phyloP scores from a whole-genome alignment of 2,329 filamentous ascomycete genomes.

The Pseudocercospora cruenta region DNA sequence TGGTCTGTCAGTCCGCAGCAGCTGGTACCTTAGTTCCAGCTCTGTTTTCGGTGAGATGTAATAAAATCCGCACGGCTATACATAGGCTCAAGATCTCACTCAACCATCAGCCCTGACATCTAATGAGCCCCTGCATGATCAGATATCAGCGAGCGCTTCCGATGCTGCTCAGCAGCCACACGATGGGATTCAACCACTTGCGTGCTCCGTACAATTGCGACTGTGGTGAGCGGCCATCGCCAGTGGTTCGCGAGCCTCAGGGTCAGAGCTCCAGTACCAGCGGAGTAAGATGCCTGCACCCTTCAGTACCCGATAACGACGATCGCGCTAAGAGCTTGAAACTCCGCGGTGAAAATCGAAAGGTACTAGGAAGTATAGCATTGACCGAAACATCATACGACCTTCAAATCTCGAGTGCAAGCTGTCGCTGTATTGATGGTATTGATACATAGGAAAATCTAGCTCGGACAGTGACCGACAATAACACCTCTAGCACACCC shows the following conservation, averaged over 20 bases:
- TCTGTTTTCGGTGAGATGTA: neutral
- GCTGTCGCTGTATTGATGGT: conserved; percentile 20
- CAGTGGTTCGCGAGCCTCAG: neutral
- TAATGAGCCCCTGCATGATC: conserved; percentile 5
- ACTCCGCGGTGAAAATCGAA: conserved; percentile 1
- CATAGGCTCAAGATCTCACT: conserved; percentile 4
- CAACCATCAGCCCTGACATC: conserved; percentile 5
- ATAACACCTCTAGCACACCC: conserved; percentile 19
- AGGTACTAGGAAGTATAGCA: neutral
- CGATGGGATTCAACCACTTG: conserved; percentile 8
- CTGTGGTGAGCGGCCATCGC: neutral
- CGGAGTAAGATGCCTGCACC: neutral
- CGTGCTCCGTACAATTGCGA: neutral
- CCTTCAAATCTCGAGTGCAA: neutral
- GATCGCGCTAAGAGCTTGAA: conserved; percentile 2
- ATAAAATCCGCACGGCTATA: neutral
- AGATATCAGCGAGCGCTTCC: conserved; percentile 3
- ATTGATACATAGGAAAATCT: conserved; percentile 23
- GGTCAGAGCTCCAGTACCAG: neutral
- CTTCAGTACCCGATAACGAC: conserved; percentile 1
- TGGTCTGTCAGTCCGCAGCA: neutral
- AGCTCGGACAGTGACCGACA: conserved; percentile 19
- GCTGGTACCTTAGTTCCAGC: neutral
- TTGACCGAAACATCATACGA: neutral
- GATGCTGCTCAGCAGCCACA: neutral